Evolutionary conservation across 306 rosid species (phyloP).

Genomic region (Delonix regia): DNA sequence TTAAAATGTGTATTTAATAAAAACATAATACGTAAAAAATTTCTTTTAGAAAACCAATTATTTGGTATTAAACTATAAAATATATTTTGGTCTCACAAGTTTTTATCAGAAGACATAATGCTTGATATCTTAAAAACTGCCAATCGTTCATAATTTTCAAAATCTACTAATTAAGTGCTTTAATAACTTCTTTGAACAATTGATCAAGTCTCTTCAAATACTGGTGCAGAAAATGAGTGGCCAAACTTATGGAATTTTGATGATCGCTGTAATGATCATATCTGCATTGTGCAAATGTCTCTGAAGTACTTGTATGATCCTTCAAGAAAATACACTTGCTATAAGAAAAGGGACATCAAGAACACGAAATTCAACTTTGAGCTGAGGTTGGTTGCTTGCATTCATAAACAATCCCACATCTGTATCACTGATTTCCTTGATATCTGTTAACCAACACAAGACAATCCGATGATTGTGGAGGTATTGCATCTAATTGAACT

Average conservation of each 20-base stretch:
- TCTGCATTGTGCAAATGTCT: slow-evolving; percentile 42
- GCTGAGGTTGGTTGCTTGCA: slow-evolving; percentile 43
- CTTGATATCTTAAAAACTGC: no score
- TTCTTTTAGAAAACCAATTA: no score
- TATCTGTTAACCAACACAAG: slow-evolving; percentile 40
- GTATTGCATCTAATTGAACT: slow-evolving; percentile 55
- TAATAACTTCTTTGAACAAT: not conserved
- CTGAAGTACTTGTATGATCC: slow-evolving; percentile 51
- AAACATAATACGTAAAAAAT: no score
- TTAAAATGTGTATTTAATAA: no score
- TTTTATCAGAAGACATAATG: no score
- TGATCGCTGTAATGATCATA: slow-evolving; percentile 14
- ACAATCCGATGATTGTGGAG: slow-evolving; percentile 37
- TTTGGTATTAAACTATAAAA: no score
- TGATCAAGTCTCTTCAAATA: not conserved
- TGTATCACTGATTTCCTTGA: slow-evolving; percentile 42
- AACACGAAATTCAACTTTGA: slow-evolving; percentile 34
- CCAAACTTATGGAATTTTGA: slow-evolving; percentile 14
- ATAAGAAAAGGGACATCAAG: slow-evolving; percentile 44
- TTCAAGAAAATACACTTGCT: slow-evolving; percentile 51
- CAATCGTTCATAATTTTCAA: no score
- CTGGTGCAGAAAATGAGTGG: slow-evolving; percentile 31
- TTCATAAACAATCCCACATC: slow-evolving; percentile 44
- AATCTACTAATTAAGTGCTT: not conserved
- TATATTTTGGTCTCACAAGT: not conserved